Evolutionary conservation across 768 basidiomycete genomes (phyloP).

Genomic region (Podaxis sp.): DNA sequence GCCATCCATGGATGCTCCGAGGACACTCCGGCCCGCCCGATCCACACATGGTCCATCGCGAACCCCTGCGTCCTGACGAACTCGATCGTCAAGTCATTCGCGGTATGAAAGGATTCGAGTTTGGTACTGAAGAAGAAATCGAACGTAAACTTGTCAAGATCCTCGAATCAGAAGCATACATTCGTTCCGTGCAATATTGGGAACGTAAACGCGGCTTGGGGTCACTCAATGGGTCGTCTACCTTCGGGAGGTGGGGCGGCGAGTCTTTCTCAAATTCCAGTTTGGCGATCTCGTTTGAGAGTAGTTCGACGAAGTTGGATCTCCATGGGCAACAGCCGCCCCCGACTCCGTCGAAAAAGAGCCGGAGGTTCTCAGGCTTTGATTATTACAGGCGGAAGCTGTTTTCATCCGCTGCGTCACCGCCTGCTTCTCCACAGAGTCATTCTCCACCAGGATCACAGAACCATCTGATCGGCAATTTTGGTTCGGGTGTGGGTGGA

Average conservation of each 20-base stretch:
- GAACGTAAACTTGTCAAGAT: slow-evolving; percentile 69
- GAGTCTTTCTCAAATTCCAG: slow-evolving; percentile 67
- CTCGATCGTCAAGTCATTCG: slow-evolving; percentile 83
- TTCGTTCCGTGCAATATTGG: slow-evolving; percentile 72
- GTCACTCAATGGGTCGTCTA: slow-evolving; percentile 31
- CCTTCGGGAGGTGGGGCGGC: slow-evolving; percentile 34
- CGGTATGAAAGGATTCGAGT: slow-evolving; percentile 96
- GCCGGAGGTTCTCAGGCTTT: slow-evolving; percentile 90
- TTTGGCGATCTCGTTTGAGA: slow-evolving; percentile 64
- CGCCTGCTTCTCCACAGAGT: slow-evolving; percentile 37
- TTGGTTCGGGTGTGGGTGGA: slow-evolving; percentile 22
- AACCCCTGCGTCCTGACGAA: slow-evolving; percentile 86
- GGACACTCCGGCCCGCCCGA: slow-evolving; percentile 81
- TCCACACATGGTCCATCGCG: slow-evolving; percentile 82
- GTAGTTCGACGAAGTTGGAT: slow-evolving; percentile 40
- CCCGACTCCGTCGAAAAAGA: slow-evolving; percentile 55
- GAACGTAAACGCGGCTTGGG: slow-evolving; percentile 60
- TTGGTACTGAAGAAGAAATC: slow-evolving; percentile 87
- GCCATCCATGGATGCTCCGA: slow-evolving; percentile 90
- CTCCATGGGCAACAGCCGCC: slow-evolving; percentile 21
- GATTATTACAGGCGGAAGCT: slow-evolving; percentile 93
- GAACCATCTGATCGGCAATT: slow-evolving; percentile 49
- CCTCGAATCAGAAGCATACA: slow-evolving; percentile 77
- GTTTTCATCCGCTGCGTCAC: slow-evolving; percentile 62
- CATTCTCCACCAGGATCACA: slow-evolving; percentile 62